Base-by-base conservation (phyloP, 345 rosid species). In the Eucalyptus brandiana region DNA sequence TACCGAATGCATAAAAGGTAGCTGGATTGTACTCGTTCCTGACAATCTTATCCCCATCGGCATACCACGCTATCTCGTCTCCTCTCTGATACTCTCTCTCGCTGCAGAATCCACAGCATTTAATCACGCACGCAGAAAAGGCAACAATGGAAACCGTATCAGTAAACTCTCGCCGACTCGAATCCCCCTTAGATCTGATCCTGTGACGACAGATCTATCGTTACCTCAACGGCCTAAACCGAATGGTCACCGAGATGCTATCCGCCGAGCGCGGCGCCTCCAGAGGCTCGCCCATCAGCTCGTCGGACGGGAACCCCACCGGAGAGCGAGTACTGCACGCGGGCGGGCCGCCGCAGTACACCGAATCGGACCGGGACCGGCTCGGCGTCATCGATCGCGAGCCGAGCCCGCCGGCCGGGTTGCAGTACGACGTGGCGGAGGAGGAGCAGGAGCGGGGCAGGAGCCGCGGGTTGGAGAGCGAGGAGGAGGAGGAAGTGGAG, bases 191-290 rank as follows among this genome's bases (percentile, higher is more conserved):
- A 95, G 97, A 96, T 98, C 97, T 93, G 92, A 87, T 89, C 91
- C 85, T 87, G 24, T 44, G 42, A 81, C 65, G 51, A 88, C 94
- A 92, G 98, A 96, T 96, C 99, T 93, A 54, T 42, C 89, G 88
- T 92, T 93, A 98, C 99, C 98, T 98, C 95, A 98, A 86, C 81
- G 99, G 99, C 88, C 99, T 89, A 91, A 98, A 98, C 88, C 99
- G 97, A 93, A 98, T 96, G 91, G 99, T 97, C 87, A 98, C 99
- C 86, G 98, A 97, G 54, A 98, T 97, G 89, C 99, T 98, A 90
- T 98, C 99, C 21, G 95, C 97, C 24, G 97, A 93, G 92, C 93
- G 94, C 89, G 94, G 89, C 72, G 92, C 91, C 12, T 94, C 99
- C 90, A 92, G 18, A n/a, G 95, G 95, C 90, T 96, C 99, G 11